These are phyloP conservation scores for Corymbia maculata DNA, from an alignment of 345 rosid genomes.

Conservation along the genomic window DNA sequence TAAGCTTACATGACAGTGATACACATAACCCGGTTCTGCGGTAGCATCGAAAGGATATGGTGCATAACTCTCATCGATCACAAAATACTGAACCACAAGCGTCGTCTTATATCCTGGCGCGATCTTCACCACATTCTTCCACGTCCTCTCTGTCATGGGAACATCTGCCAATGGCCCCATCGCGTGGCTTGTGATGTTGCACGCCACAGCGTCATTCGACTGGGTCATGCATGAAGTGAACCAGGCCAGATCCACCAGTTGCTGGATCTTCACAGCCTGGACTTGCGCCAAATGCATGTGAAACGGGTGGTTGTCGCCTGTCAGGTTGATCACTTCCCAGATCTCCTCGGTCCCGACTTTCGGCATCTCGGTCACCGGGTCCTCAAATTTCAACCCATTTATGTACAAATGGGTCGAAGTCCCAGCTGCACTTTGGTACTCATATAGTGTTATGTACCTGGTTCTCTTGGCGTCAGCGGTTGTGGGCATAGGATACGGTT, in stretches of 20 bases:
- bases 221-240: slow-evolving; percentile 57
- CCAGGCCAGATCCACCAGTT: slow-evolving; percentile 21
- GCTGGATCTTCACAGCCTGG: slow-evolving; percentile 50
- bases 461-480: slow-evolving; percentile 15
- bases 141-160: slow-evolving; percentile 55
- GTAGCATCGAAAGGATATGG: slow-evolving; percentile 66
- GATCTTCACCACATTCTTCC: slow-evolving; percentile 87
- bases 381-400: slow-evolving; percentile 44
- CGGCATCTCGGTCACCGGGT: slow-evolving; percentile 45
- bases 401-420: slow-evolving; percentile 68
- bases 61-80: slow-evolving; percentile 39
- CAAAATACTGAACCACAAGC: slow-evolving; percentile 45
- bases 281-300: slow-evolving; percentile 76
- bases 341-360: slow-evolving; percentile 56
- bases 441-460: slow-evolving; percentile 64
- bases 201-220: slow-evolving; percentile 45
- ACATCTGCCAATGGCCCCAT: slow-evolving; percentile 40
- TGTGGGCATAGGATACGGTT: slow-evolving; percentile 28
- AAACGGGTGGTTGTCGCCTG: slow-evolving; percentile 74
- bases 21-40: slow-evolving; percentile 63
- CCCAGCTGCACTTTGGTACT: slow-evolving; percentile 28
- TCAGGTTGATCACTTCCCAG: slow-evolving; percentile 75
- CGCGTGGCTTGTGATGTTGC: slow-evolving; percentile 38
- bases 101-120: slow-evolving; percentile 46
- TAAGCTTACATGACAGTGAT: slow-evolving; percentile 78